phyloP scores from a whole-genome alignment of 441 rosid genomes.

The Codiaeum variegatum region DNA sequence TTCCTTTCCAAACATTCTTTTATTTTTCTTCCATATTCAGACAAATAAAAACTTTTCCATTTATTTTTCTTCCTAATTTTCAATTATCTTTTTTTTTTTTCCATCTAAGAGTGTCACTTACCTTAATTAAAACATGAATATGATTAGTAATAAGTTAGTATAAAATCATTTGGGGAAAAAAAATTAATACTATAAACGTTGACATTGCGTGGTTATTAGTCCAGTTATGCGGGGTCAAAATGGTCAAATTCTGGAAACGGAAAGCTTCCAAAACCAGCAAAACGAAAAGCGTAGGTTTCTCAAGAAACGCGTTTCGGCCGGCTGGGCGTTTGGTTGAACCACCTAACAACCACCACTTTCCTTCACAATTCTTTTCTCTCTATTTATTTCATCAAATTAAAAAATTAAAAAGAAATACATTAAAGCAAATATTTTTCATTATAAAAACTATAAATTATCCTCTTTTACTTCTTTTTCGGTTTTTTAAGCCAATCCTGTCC shows the following conservation, averaged over 20 bases:
- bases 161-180: too few relatives aligned
- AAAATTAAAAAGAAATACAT: too few relatives aligned
- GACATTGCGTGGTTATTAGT: background rate
- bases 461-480: constrained; percentile 41
- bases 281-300: constrained; percentile 29
- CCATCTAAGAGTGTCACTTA: too few relatives aligned
- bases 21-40: too few relatives aligned
- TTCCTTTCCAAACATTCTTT: too few relatives aligned
- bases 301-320: constrained; percentile 73
- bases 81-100: too few relatives aligned
- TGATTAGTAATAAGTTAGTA: too few relatives aligned
- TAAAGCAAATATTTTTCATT: constrained; percentile 28
- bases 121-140: too few relatives aligned
- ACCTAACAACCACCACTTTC: constrained; percentile 88
- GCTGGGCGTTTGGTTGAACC: constrained; percentile 92
- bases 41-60: too few relatives aligned
- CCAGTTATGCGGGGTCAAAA: constrained; percentile 9
- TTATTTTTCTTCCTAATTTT: too few relatives aligned
- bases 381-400: constrained; percentile 27
- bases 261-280: constrained; percentile 20
- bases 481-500: constrained; percentile 58
- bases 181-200: too few relatives aligned
- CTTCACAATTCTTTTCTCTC: constrained; percentile 35
- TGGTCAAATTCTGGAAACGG: constrained; percentile 18
- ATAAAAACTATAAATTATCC: constrained; percentile 75